Percentiles rank a stretch among this genome's conserved stretches.
These are phyloP conservation scores for Plicaturopsis crispa DNA, from an alignment of 768 basidiomycete genomes.

Conservation along the genomic window DNA sequence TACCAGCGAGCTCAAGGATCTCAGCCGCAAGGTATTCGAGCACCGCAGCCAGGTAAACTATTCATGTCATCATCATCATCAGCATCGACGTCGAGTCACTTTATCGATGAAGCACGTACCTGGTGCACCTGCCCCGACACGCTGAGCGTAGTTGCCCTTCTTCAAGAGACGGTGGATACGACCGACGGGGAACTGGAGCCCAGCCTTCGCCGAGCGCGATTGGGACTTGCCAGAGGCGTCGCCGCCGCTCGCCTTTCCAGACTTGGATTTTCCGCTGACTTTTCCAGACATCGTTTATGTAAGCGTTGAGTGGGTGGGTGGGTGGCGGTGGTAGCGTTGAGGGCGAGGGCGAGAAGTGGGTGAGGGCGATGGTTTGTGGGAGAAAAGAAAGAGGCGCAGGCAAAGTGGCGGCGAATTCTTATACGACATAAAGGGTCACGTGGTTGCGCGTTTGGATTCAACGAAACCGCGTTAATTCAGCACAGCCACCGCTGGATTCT, in stretches of 20 bases:
- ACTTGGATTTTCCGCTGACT: conserved; percentile 41
- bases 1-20: conserved; percentile 88
- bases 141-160: conserved; percentile 82
- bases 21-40: conserved; percentile 91
- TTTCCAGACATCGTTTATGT: conserved; percentile 38
- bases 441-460: no score
- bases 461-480: not conserved
- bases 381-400: not conserved
- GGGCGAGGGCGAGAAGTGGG: not conserved
- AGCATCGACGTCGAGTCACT: not conserved
- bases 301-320: conserved; percentile 3
- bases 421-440: not conserved
- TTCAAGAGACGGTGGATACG: conserved; percentile 88
- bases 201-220: conserved; percentile 68
- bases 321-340: conserved; percentile 3
- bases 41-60: conserved; percentile 86
- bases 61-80: not conserved
- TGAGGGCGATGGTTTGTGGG: not conserved
- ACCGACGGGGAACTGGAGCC: conserved; percentile 84
- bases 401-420: not conserved
- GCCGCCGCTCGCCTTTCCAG: conserved; percentile 41
- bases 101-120: conserved; percentile 29
- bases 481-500: not conserved
- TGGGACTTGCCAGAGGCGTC: conserved; percentile 40
- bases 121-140: conserved; percentile 86